Evolutionary conservation across 192 early-diverging fungal species (phyloP).

Genomic region (Rhizophlyctis rosea): DNA sequence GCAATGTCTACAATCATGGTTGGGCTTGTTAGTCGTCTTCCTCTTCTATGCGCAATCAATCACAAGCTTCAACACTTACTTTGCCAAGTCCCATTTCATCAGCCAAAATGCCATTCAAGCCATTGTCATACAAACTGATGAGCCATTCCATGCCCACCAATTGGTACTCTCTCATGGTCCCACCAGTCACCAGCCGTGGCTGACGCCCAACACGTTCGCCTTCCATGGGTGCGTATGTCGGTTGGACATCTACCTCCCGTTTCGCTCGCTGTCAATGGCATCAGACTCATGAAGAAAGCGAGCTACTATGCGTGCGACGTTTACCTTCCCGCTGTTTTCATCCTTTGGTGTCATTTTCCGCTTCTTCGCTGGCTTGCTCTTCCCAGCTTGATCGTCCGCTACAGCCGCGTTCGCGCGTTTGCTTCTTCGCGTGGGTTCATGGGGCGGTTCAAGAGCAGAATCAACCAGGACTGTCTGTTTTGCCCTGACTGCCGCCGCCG

Average conservation of each 20-base stretch:
- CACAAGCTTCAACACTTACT: constrained; percentile 33
- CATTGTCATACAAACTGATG: constrained; percentile 91
- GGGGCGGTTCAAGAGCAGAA: neutral
- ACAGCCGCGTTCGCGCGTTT: neutral
- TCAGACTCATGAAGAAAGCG: constrained; percentile 16
- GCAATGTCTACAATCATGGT: constrained; percentile 64
- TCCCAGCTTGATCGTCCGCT: constrained; percentile 13
- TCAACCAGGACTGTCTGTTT: neutral
- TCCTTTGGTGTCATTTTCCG: too few relatives aligned
- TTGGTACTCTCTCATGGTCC: constrained; percentile 84
- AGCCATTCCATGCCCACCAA: constrained; percentile 95
- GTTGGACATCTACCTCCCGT: neutral
- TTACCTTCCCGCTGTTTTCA: too few relatives aligned
- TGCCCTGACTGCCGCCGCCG: too few relatives aligned
- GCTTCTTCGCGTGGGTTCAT: neutral
- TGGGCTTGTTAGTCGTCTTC: neutral
- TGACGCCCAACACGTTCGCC: constrained; percentile 16
- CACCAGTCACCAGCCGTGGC: constrained; percentile 33
- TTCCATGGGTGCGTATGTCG: neutral
- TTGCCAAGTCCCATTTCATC: constrained; percentile 96
- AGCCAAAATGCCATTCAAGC: constrained; percentile 91
- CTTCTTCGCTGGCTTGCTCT: constrained; percentile 5
- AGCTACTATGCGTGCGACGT: neutral
- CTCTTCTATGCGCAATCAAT: too few relatives aligned
- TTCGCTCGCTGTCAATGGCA: neutral